These are phyloP conservation scores for Fusarium staphyleae DNA, from an alignment of 2,329 filamentous ascomycete genomes.

Conservation along the genomic window DNA sequence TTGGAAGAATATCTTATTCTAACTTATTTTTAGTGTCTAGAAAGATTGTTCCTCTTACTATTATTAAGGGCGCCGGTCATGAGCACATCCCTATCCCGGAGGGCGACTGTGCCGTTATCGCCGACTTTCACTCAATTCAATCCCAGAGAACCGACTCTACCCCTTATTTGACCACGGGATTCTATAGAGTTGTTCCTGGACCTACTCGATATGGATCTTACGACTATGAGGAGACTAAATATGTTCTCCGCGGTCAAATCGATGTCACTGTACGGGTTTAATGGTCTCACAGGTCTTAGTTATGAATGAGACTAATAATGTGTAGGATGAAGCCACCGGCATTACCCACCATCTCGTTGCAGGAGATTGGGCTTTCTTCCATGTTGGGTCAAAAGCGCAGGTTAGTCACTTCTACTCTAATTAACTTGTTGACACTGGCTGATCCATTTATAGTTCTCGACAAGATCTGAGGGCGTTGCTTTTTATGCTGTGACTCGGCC, in stretches of 20 bases:
- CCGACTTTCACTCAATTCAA: conserved; percentile 26
- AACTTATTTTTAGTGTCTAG: conserved; percentile 15
- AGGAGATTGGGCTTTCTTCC: conserved; percentile 32
- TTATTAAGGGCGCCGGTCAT: conserved; percentile 30
- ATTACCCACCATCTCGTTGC: conserved; percentile 29
- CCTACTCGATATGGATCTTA: conserved; percentile 27
- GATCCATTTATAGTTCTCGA: conserved; percentile 13
- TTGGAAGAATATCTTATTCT: background rate
- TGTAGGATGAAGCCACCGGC: conserved; percentile 25
- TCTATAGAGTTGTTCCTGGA: conserved; percentile 27
- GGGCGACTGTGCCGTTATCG: conserved; percentile 21
- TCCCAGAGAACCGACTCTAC: conserved; percentile 4
- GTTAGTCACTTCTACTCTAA: too few relatives aligned
- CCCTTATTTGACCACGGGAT: conserved; percentile 21
- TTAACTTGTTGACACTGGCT: accelerated
- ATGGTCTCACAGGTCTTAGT: too few relatives aligned
- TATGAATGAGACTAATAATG: background rate
- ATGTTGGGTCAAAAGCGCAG: conserved; percentile 29
- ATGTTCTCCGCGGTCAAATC: conserved; percentile 26
- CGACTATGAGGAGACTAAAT: conserved; percentile 30
- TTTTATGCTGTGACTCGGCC: conserved; percentile 29
- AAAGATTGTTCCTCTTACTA: conserved; percentile 31
- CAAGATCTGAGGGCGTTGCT: conserved; percentile 16
- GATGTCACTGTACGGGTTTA: conserved; percentile 24
- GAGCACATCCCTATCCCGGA: conserved; percentile 26